Evolutionary conservation across 75 land plant species (phyloP).

Genomic region (Gnetum montanum): DNA sequence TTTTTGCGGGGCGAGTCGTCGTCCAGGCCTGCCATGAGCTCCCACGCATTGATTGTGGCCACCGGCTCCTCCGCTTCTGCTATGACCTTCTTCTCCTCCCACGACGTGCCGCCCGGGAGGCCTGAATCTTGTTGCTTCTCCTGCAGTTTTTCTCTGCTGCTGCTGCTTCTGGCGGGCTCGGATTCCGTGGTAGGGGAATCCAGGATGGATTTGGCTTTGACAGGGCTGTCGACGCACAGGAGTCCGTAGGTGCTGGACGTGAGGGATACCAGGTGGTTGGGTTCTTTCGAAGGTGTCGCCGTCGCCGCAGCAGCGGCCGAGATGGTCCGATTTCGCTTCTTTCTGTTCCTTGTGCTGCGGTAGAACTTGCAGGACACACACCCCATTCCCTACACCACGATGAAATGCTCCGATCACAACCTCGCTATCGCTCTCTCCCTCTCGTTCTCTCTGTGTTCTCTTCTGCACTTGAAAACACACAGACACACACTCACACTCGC

Average conservation of each 20-base stretch:
- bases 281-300: background rate
- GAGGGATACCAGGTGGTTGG: constrained; percentile 23
- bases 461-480: no score
- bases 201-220: background rate
- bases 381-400: no score
- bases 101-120: background rate
- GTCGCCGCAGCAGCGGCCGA: constrained; percentile 1
- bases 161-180: background rate
- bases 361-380: background rate
- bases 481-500: no score
- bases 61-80: background rate
- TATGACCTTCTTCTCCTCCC: constrained; percentile 3
- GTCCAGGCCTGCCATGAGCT: constrained; percentile 31
- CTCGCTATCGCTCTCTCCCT: no score
- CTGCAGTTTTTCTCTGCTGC: background rate
- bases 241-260: constrained; percentile 30
- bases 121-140: background rate
- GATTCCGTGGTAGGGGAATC: background rate
- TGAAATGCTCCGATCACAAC: no score
- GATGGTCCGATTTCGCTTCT: background rate
- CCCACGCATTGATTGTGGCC: constrained; percentile 23
- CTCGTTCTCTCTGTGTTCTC: no score
- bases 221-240: constrained; percentile 8
- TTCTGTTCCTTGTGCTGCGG: background rate
- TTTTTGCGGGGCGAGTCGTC: constrained; percentile 1